Evolutionary conservation across 2,329 filamentous ascomycete species (phyloP), one percentile per base, ranked within the genome.

Genomic region (Colletotrichum sp.): DNA sequence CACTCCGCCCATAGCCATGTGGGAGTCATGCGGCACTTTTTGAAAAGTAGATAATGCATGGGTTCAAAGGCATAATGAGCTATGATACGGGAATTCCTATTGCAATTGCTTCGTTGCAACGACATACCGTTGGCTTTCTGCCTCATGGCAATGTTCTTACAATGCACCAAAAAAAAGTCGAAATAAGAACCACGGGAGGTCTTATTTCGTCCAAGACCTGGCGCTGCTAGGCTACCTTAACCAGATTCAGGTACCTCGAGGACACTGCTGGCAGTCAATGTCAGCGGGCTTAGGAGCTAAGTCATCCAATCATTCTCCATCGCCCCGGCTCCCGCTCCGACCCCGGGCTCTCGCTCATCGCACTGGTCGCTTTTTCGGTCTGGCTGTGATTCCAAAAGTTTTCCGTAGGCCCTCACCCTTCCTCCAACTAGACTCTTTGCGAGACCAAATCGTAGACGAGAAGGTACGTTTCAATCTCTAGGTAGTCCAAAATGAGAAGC

Each of bases 41-140:
- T 34, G 7, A 1, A 21, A 72, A 72, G 30, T 57, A 36, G 34
- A 69, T 32, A 43, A 60, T 34, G 60, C n/a, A 34, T 21, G 12
- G 0, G 1, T 26, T 8, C 21, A 15, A 10, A 16, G 55, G 5
- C 7, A 58, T 48, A 7, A 48, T 0, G 21, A 48, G 43, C n/a
- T 48, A 21, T 48, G 6, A 10, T 48, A n/a, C n/a, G 1, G 0
- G 3, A 4, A 9, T 58, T 58, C 5, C 43, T 13, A 13, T 21
- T 2, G 43, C 18, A 13, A 48, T 48, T 21, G 9, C 2, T 21
- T 7, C 10, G 18, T 1, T 48, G n/a, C n/a, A 6, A 48, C 18
- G 9, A 13, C n/a, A 12, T 48, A 4, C 6, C 52, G 52, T 28
- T 58, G n/a, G n/a, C 10, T 48, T 21, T 48, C n/a, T 48, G 43